Evolutionary conservation across 768 basidiomycete genomes (phyloP).

Genomic region (Serendipita indica): DNA sequence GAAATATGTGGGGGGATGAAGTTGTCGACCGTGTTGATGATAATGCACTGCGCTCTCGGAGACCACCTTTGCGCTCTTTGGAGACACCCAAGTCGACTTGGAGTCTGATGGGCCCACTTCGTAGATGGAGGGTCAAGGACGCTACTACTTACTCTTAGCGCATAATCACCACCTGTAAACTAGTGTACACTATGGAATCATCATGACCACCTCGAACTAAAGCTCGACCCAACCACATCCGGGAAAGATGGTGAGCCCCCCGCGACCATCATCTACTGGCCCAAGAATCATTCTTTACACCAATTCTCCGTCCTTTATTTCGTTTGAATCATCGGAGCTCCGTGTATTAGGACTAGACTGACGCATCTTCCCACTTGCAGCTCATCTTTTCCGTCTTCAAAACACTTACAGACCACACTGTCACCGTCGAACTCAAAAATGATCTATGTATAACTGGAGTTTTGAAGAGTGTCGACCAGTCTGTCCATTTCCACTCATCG

Average conservation of each 20-base stretch:
- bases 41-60: not conserved
- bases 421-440: constrained; percentile 97
- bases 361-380: constrained; percentile 25
- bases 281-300: too few relatives aligned
- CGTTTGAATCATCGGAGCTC: not conserved
- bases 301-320: not conserved
- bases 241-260: too few relatives aligned
- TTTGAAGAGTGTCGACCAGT: constrained; percentile 98
- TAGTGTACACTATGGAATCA: not conserved
- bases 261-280: too few relatives aligned
- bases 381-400: constrained; percentile 98
- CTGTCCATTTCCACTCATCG: constrained; percentile 22
- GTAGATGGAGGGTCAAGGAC: not conserved
- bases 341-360: constrained; percentile 3
- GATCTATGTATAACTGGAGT: constrained; percentile 93
- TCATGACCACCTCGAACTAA: not conserved
- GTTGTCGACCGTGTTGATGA: not conserved
- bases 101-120: constrained; percentile 2
- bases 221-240: not conserved
- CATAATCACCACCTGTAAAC: not conserved
- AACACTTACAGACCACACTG: constrained; percentile 92
- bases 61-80: not conserved
- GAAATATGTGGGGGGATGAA: constrained; percentile 7
- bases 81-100: not conserved
- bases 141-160: not conserved